Evolutionary conservation across 2,329 filamentous ascomycete species (phyloP), one percentile per base, ranked within the genome.

Genomic region (Stemphylium lycopersici): DNA sequence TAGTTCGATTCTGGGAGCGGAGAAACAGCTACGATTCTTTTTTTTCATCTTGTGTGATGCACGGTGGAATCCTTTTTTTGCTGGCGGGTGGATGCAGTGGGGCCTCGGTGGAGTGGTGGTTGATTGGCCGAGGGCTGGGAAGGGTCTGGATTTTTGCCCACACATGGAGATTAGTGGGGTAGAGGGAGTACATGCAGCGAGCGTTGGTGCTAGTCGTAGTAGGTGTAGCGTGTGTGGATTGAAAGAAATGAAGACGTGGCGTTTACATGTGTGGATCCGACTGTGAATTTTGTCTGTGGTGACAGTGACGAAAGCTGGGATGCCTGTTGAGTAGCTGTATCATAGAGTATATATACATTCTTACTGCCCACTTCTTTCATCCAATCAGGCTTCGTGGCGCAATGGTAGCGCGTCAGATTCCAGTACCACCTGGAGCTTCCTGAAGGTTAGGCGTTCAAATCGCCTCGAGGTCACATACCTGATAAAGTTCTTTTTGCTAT

Each of bases 351-450:
- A 55, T 51, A 47, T 8, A 11, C 7, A 1, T 5, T n/a, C 16
- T 3, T 8, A 11, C 10, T 37, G 13, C 0, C 0, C 5, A 32
- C 7, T 46, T 20, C 11, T 41, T 55, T 24, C 50, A 66, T 62
- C 53, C 31, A 58, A 63, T 45, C 39, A 59, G 64, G 63, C 65
- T 55, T 53, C 52, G 57, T 67, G 63, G 63, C 61, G 63, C 65
- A 67, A 67, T 66, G 63, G 65, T 67, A 67, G 65, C 65, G 65
- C 65, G 65, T 66, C 63, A 67, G 65, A 67, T 67, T 67, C 65
- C 65, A 66, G 65, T 61, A 49, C n/a, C 29, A 43, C 26, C 52
- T 64, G 58, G 59, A 63, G 52, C 51, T 41, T 58, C 63, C 65
- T 67, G 65, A 66, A 67, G 65, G 65, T 60, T 67, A 62, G 55